Base-by-base conservation (phyloP, 2,329 filamentous ascomycete genomes). In the Arthrobotrys pseudoclavata region DNA sequence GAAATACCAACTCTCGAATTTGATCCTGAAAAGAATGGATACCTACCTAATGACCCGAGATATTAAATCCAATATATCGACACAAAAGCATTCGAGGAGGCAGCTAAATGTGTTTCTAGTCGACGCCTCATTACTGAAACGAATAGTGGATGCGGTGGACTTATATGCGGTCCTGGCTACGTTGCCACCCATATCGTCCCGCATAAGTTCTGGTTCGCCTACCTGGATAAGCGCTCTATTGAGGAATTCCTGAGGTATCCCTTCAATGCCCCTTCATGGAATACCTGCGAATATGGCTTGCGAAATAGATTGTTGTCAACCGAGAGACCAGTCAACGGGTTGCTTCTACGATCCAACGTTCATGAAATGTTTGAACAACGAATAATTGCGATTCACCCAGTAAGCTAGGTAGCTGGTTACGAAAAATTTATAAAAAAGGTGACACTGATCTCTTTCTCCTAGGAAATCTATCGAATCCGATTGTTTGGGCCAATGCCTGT, bases 401-500 rank as follows among this genome's bases (percentile, higher is more conserved):
- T 42, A 42, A 13, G 31, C 53, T 29, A 3, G 29, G 29, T 3
- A 4, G 3, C 29, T 29, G 3, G 3, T 29, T 29, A 4, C 29
- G 7, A 29, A 29, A 29, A 29, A 29, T 7, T 7, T 7, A 29
- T 4, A 24, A 13, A 50, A 26, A 18, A n/a, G n/a, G n/a, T n/a
- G n/a, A n/a, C n/a, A n/a, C n/a, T n/a, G n/a, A n/a, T 29, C 26
- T 7, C 26, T 29, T 29, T 7, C 26, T 29, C 7, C 7, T 26
- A 6, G 3, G 3, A 29, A n/a, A 20, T 10, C 5, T 9, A 9
- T 31, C 37, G 37, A 50, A 50, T 50, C 2, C 37, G 61, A 24
- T n/a, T 64, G 34, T 64, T 64, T 6, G 61, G 26, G 9, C 18
- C 26, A 4, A 64, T 64, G 61, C 22, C 61, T 24, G 61, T 64